phyloP scores from a whole-genome alignment of 73 alveolate species.

The Paramecium sonneborni region DNA sequence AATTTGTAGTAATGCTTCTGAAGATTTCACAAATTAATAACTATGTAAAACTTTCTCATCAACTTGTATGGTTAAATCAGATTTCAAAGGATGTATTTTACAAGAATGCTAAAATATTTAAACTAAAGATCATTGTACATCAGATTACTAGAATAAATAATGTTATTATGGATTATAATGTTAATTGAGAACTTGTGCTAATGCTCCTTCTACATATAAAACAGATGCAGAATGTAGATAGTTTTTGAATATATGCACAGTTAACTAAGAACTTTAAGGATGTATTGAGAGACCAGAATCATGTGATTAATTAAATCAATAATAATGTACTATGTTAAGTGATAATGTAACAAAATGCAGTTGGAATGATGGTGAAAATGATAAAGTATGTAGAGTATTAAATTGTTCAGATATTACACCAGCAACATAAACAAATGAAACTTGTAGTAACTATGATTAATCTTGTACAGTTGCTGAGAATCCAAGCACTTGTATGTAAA shows the following conservation, averaged over 20 bases:
- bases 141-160: background rate
- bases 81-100: background rate
- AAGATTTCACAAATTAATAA: background rate
- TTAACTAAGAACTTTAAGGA: background rate
- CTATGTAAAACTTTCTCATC: background rate
- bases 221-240: slow-evolving; percentile 2
- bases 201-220: background rate
- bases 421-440: background rate
- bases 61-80: background rate
- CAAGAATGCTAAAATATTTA: background rate
- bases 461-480: background rate
- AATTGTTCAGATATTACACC: background rate
- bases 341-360: background rate
- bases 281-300: background rate
- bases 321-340: background rate
- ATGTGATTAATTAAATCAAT: background rate
- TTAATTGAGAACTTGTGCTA: background rate
- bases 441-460: background rate
- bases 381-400: background rate
- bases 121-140: background rate
- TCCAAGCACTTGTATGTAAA: background rate
- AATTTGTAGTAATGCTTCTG: slow-evolving; percentile 4
- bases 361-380: background rate
- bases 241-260: background rate
- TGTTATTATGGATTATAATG: background rate